These are phyloP conservation scores for Pythium biforme DNA, from an alignment of 352 stramenopile genomes.

Conservation along the genomic window DNA sequence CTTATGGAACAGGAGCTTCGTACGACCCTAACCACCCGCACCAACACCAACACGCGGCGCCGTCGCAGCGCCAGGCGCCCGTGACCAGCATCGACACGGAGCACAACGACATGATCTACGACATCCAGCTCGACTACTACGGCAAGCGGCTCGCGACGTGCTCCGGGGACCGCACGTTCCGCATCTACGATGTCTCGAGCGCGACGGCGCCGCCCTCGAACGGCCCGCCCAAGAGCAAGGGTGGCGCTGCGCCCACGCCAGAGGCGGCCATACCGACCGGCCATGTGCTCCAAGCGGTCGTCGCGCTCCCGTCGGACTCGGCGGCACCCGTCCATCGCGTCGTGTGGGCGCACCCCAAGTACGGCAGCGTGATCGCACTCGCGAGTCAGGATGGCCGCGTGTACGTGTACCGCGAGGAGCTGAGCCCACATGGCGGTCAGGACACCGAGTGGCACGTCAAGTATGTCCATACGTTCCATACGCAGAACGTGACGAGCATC, in stretches of 20 bases:
- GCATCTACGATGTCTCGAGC: slow-evolving; percentile 77
- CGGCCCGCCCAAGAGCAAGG: slow-evolving; percentile 18
- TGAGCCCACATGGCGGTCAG: slow-evolving; percentile 42
- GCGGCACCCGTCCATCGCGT: slow-evolving; percentile 71
- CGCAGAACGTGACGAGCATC: slow-evolving; percentile 74
- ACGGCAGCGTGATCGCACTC: slow-evolving; percentile 75
- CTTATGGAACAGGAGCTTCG: slow-evolving; percentile 1
- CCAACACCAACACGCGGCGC: slow-evolving; percentile 9
- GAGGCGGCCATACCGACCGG: background rate
- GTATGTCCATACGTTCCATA: slow-evolving; percentile 72
- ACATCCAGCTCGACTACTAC: slow-evolving; percentile 90
- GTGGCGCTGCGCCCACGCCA: background rate
- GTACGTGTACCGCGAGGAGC: slow-evolving; percentile 82
- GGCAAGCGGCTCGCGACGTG: slow-evolving; percentile 80
- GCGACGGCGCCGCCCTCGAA: slow-evolving; percentile 31
- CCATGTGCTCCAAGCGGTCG: slow-evolving; percentile 62
- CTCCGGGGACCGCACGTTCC: slow-evolving; percentile 81
- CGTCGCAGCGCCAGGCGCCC: slow-evolving; percentile 34
- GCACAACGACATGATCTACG: slow-evolving; percentile 88
- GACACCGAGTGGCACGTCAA: slow-evolving; percentile 75
- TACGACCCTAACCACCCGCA: background rate
- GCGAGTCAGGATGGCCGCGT: slow-evolving; percentile 81
- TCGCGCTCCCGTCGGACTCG: slow-evolving; percentile 64
- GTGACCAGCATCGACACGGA: slow-evolving; percentile 79
- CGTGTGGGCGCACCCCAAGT: slow-evolving; percentile 85